Base-by-base conservation (phyloP, 331 rosid species). In the Quercus tomentella region DNA sequence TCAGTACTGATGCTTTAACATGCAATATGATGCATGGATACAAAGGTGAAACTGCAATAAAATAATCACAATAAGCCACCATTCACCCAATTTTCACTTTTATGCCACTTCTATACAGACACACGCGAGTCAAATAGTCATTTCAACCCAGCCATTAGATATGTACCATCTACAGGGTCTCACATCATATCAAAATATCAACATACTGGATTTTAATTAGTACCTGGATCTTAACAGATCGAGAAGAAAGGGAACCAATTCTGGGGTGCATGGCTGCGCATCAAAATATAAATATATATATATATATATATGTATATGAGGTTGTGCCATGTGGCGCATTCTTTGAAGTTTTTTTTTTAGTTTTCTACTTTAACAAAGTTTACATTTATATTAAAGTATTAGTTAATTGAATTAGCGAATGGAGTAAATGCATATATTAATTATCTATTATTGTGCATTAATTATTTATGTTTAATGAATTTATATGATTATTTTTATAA, bases 191-290 rank as follows among this genome's bases (percentile, higher is more conserved):
- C 61, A 63, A 72, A 57, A 72, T 52, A 60, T 81, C 28, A 14
- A 26, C n/a, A 18, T n/a, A 62, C 25, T 20, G 57, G 22, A 62
- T 70, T 49, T 43, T 81, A 62, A 74, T 33, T 63, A 73, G 77
- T 93, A 93, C 99, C 97, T 93, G 86, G 90, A 80, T 80, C 88
- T 84, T 69, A 95, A 86, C 97, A 95, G 86, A 87, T 91, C 94
- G 43, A 95, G 88, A 85, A 95, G 93, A 65, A 88, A 80, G 73
- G 93, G 83, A 55, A 97, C 94, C 65, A 95, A 73, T n/a, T 87
- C 88, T 70, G 90, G 97, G 99, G 87, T 95, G 97, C 94, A 91
- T 87, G 84, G 97, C 90, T 17, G 90, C 86, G 75, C 92, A 95
- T 89, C 97, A 3, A 95, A 96, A 97, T 23, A 23, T 23, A 89